These are phyloP conservation scores for Pleurozium schreberi DNA, from an alignment of 225 moss, liverwort and hornwort species.

Conservation along the genomic window DNA sequence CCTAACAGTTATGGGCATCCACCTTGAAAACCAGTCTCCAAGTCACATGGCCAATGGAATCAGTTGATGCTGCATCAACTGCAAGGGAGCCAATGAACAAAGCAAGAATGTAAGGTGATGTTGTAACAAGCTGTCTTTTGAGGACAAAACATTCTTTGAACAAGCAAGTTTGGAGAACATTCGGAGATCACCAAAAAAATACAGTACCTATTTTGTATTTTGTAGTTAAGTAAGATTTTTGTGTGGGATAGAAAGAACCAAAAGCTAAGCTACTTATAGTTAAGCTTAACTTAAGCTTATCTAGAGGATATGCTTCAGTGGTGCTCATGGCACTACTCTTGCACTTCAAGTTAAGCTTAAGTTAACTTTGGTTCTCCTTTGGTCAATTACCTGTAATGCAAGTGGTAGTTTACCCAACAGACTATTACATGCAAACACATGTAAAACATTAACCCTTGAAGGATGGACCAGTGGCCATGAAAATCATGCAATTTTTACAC, in stretches of 20 bases:
- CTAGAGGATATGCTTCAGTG: background rate
- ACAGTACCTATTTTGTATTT: no score
- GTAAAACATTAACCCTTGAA: background rate
- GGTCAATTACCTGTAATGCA: no score
- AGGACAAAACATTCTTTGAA: background rate
- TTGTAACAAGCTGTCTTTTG: background rate
- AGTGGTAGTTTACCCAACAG: fast-evolving
- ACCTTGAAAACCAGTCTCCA: no score
- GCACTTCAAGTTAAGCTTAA: background rate
- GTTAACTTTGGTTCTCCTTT: background rate
- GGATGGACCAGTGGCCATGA: no score
- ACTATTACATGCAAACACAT: background rate
- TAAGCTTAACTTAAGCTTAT: background rate
- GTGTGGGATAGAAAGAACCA: background rate
- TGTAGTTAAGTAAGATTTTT: no score
- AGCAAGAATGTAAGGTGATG: background rate
- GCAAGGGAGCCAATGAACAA: background rate
- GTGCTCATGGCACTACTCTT: background rate
- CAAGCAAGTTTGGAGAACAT: background rate
- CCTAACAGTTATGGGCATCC: background rate
- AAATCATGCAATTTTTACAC: no score
- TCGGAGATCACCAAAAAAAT: no score
- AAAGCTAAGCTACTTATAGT: no score
- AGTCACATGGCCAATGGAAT: background rate
- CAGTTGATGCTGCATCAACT: background rate